Conservation (phyloP, 2,329 filamentous ascomycete species). For the Beauveria pseudobassiana region DNA sequence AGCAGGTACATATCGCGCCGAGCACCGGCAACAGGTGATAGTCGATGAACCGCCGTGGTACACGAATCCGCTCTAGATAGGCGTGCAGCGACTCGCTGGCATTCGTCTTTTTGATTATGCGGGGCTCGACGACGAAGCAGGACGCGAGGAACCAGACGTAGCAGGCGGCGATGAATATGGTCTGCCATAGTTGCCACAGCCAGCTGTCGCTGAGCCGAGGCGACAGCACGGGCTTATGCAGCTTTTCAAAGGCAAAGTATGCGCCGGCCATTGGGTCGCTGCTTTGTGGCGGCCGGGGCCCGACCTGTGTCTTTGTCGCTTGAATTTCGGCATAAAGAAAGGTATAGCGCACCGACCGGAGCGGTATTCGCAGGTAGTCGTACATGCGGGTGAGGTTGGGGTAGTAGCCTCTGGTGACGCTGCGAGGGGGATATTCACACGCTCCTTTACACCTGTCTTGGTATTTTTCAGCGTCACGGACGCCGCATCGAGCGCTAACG, state of each 20-base stretch:
- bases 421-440: slow-evolving; percentile 34
- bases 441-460: slow-evolving; percentile 22
- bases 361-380: slow-evolving; percentile 41
- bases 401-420: slow-evolving; percentile 40
- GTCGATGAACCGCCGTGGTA: slow-evolving; percentile 38
- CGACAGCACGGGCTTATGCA: slow-evolving; percentile 14
- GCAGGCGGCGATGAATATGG: slow-evolving; percentile 33
- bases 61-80: slow-evolving; percentile 42
- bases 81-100: slow-evolving; percentile 36
- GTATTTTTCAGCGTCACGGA: slow-evolving; percentile 29
- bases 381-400: slow-evolving; percentile 49
- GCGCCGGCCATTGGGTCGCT: slow-evolving; percentile 19
- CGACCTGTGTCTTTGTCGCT: slow-evolving; percentile 1
- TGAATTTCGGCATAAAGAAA: slow-evolving; percentile 38
- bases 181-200: not conserved
- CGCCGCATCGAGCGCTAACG: slow-evolving; percentile 30
- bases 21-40: slow-evolving; percentile 49
- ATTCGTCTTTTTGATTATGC: not conserved
- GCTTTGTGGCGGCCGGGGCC: slow-evolving; percentile 11
- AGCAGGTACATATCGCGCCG: slow-evolving; percentile 46
- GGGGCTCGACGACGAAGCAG: slow-evolving; percentile 39
- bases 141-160: slow-evolving; percentile 47
- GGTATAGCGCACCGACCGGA: slow-evolving; percentile 43
- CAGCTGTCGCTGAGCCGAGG: not conserved
- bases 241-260: slow-evolving; percentile 34